Evolutionary conservation across 2,329 filamentous ascomycete species (phyloP), one percentile per base, ranked within the genome.

Genomic region (Talaromyces verruculosus): DNA sequence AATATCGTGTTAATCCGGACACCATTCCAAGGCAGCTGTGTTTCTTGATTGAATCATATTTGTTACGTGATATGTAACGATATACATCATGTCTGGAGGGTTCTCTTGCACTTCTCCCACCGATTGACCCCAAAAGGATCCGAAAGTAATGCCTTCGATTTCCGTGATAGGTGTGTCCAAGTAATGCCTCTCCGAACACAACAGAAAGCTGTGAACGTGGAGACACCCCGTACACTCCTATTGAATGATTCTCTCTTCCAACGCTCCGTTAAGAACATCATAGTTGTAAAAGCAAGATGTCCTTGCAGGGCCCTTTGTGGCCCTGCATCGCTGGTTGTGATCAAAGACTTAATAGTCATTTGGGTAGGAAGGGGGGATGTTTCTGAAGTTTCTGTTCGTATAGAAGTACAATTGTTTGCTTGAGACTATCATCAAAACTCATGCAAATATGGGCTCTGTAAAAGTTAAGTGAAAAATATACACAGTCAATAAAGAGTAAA

Each of bases 231-330:
- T 39, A 28, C 15, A 25, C 66, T 67, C 66, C 47, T 70, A 33
- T 51, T 41, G 33, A 43, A 60, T 47, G 55, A 77, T 82, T 78
- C 81, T 71, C 81, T 91, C 83, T 92, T 76, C 90, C 89, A 91
- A 90, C 88, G 89, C 87, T 92, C 89, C 90, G 89, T 92, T 91
- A 89, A 89, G 88, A 84, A 81, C 84, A 85, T 83, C 81, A 84
- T 87, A 85, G 65, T 86, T 89, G 82, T 67, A 70, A 67, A 51
- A 49, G 83, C 88, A 86, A 84, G 80, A 81, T 85, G 87, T 82
- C 85, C 89, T 85, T 89, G 89, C 89, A 85, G 84, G 61, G 89
- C 86, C 84, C 85, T 85, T 80, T 83, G 87, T 87, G 78, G 75
- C 75, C 61, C 85, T 88, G 89, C 89, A 91, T 88, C 89, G 87